These are phyloP conservation scores for Moesziomyces sp. DNA, from an alignment of 1,284 basidiomycete genomes.

Conservation along the genomic window DNA sequence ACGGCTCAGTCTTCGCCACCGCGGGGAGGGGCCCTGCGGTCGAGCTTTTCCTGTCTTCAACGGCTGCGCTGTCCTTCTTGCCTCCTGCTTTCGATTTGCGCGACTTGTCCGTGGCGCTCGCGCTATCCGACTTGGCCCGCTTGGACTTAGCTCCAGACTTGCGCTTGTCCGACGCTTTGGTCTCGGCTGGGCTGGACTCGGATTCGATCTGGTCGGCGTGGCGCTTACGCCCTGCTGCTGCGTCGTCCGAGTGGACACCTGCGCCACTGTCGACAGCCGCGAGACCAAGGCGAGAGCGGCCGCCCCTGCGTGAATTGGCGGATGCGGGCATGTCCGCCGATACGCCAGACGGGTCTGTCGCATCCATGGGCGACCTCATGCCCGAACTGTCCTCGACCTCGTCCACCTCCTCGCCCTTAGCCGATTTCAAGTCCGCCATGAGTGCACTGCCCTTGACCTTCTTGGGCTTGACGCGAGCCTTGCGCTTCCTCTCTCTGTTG, in stretches of 20 bases:
- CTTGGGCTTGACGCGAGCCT: slow-evolving; percentile 63
- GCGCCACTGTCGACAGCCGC: slow-evolving; percentile 5
- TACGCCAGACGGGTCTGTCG: slow-evolving; percentile 17
- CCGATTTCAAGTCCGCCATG: slow-evolving; percentile 64
- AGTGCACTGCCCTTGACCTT: slow-evolving; percentile 67
- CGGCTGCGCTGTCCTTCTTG: slow-evolving; percentile 21
- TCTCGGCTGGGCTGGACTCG: slow-evolving; percentile 5
- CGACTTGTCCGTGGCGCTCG: slow-evolving; percentile 25
- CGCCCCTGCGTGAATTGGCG: slow-evolving; percentile 24
- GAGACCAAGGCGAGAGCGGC: slow-evolving; percentile 16
- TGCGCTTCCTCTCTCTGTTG: slow-evolving; percentile 64
- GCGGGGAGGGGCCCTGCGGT: neutral
- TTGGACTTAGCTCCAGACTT: slow-evolving; percentile 37
- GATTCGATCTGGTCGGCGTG: slow-evolving; percentile 19
- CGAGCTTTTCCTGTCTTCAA: slow-evolving; percentile 13
- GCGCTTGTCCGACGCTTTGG: slow-evolving; percentile 25
- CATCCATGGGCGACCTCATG: slow-evolving; percentile 33
- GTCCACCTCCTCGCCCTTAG: slow-evolving; percentile 65
- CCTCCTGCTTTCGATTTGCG: slow-evolving; percentile 20
- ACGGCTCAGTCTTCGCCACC: slow-evolving; percentile 5
- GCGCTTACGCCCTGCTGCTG: slow-evolving; percentile 26
- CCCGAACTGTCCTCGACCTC: slow-evolving; percentile 52
- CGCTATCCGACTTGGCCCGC: slow-evolving; percentile 42
- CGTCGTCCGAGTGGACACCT: slow-evolving; percentile 5
- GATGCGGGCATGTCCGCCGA: slow-evolving; percentile 6